Evolutionary conservation across 2,329 filamentous ascomycete species (phyloP).

Genomic region (Canariomyces notabilis): DNA sequence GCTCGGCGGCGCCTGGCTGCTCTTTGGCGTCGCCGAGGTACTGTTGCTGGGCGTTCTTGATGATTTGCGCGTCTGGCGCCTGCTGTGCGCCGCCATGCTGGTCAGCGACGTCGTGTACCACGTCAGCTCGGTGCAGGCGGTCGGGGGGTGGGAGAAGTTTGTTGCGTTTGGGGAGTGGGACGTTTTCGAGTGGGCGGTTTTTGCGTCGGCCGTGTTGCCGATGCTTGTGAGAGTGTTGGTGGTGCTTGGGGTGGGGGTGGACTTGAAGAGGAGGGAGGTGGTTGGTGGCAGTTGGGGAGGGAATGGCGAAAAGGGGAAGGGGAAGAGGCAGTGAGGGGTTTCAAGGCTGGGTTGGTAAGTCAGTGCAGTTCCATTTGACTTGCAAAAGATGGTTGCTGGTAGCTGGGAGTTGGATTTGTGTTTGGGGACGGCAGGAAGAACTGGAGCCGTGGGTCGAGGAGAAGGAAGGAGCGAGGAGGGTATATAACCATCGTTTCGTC

Average conservation of each 20-base stretch:
- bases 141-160: conserved; percentile 32
- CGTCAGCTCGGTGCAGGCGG: conserved; percentile 30
- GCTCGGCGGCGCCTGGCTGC: conserved; percentile 30
- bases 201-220: conserved; percentile 27
- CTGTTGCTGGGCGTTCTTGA: conserved; percentile 32
- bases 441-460: too few relatives aligned
- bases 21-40: conserved; percentile 35
- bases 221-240: conserved; percentile 28
- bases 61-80: conserved; percentile 32
- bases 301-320: not conserved
- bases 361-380: too few relatives aligned
- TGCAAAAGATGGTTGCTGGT: too few relatives aligned
- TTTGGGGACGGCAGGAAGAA: too few relatives aligned
- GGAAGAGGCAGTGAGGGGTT: not conserved
- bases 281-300: not conserved
- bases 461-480: too few relatives aligned
- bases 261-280: not conserved
- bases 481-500: too few relatives aligned
- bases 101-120: conserved; percentile 31
- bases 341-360: not conserved
- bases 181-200: conserved; percentile 27
- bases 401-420: too few relatives aligned
- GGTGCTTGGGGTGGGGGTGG: conserved; percentile 29
- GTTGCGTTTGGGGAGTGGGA: conserved; percentile 26
- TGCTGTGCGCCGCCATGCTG: conserved; percentile 34